Evolutionary conservation across 129 eudicot species (phyloP).

Genomic region (Artemisia tridentata): DNA sequence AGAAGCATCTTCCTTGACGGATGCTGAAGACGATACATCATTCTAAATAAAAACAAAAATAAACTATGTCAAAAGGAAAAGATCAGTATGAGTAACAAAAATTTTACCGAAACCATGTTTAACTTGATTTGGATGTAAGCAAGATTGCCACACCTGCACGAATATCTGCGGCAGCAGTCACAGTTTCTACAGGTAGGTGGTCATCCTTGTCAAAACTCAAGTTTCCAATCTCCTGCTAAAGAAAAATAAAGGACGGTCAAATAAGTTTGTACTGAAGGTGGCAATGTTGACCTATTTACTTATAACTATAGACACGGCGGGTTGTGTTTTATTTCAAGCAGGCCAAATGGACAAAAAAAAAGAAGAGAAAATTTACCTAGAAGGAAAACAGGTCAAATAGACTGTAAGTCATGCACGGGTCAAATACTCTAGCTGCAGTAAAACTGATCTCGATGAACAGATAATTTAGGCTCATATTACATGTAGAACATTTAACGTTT

Average conservation of each 20-base stretch:
- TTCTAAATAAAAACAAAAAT: slow-evolving; percentile 40
- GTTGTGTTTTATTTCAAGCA: not conserved
- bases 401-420: too few relatives aligned
- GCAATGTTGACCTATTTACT: not conserved
- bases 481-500: too few relatives aligned
- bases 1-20: slow-evolving; percentile 94
- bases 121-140: slow-evolving; percentile 5
- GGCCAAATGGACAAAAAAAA: not conserved
- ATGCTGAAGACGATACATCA: slow-evolving; percentile 91
- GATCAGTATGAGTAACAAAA: slow-evolving; percentile 1
- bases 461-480: too few relatives aligned
- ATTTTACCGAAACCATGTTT: slow-evolving; percentile 4
- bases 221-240: slow-evolving; percentile 74
- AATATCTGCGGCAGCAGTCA: slow-evolving; percentile 96
- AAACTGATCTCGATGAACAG: too few relatives aligned
- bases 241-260: not conserved
- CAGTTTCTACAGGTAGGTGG: slow-evolving; percentile 86
- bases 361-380: not conserved
- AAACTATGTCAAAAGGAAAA: not conserved
- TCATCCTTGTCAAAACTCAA: slow-evolving; percentile 91
- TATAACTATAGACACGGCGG: not conserved
- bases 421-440: too few relatives aligned
- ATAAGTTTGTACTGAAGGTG: not conserved
- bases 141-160: slow-evolving; percentile 67
- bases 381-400: not conserved